Evolutionary conservation across 1,284 basidiomycete species (phyloP).

Genomic region (Peniophora sp.): DNA sequence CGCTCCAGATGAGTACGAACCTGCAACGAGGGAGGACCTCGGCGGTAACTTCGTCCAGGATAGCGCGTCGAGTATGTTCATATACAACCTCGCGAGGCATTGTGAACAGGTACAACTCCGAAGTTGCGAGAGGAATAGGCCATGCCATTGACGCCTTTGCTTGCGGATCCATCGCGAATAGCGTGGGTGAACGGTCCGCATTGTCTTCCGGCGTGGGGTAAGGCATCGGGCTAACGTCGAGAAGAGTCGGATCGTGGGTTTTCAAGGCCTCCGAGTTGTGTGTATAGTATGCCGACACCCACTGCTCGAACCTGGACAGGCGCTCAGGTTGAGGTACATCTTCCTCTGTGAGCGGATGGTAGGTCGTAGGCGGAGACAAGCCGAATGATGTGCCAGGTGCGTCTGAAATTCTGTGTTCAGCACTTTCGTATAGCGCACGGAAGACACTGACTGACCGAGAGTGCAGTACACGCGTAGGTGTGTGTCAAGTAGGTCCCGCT

Average conservation of each 20-base stretch:
- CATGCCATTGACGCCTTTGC: conserved; percentile 7
- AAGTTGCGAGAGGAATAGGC: conserved; percentile 9
- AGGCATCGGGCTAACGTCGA: conserved; percentile 5
- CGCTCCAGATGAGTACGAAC: conserved; percentile 12
- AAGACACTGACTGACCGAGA: conserved; percentile 14
- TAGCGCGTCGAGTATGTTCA: conserved; percentile 7
- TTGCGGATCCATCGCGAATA: conserved; percentile 6
- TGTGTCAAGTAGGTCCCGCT: conserved; percentile 7
- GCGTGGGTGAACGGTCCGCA: conserved; percentile 5
- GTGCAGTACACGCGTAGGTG: conserved; percentile 18
- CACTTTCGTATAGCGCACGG: not conserved
- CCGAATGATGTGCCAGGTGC: conserved; percentile 9
- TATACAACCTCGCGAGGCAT: conserved; percentile 7
- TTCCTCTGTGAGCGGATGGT: conserved; percentile 14
- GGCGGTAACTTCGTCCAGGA: conserved; percentile 7
- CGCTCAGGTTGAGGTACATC: conserved; percentile 10
- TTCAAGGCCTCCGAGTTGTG: conserved; percentile 5
- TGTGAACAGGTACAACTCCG: conserved; percentile 8
- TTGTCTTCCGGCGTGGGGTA: conserved; percentile 5
- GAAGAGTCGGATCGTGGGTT: conserved; percentile 5
- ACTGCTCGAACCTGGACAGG: conserved; percentile 11
- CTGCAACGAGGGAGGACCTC: conserved; percentile 9
- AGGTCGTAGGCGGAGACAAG: conserved; percentile 7
- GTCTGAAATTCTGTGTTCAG: conserved; percentile 6
- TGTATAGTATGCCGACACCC: conserved; percentile 16